Evolutionary conservation across 2,329 filamentous ascomycete species (phyloP).

Genomic region (Paraconiothyrium brasiliense): DNA sequence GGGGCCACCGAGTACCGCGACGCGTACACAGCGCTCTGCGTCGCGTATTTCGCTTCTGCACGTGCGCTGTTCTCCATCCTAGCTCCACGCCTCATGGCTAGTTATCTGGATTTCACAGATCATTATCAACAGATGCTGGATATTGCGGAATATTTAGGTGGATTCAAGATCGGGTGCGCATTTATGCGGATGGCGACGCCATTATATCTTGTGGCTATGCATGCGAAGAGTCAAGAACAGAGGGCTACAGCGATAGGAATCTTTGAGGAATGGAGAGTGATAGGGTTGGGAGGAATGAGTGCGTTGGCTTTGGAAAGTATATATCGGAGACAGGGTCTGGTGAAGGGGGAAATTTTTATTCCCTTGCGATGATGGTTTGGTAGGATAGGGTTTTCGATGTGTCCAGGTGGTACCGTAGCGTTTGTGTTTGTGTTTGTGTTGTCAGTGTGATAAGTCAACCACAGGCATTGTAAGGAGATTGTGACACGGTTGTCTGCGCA

Average conservation of each 20-base stretch:
- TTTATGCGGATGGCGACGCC: constrained; percentile 45
- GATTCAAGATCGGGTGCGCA: constrained; percentile 34
- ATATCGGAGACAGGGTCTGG: constrained; percentile 3
- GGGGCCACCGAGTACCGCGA: constrained; percentile 27
- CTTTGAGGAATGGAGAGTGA: constrained; percentile 35
- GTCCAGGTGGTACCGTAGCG: neutral
- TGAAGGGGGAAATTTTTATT: neutral
- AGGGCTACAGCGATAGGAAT: constrained; percentile 22
- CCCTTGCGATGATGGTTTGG: neutral
- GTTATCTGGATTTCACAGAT: constrained; percentile 23
- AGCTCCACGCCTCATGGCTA: constrained; percentile 18
- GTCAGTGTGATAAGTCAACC: neutral
- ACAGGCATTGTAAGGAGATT: no score
- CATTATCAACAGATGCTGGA: constrained; percentile 32
- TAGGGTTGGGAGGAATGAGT: constrained; percentile 41
- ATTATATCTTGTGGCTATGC: constrained; percentile 39
- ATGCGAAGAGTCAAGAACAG: constrained; percentile 29
- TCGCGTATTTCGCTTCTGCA: constrained; percentile 35
- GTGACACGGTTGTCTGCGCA: constrained; percentile 3
- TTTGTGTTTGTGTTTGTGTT: neutral
- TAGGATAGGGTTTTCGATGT: neutral
- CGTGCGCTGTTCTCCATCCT: constrained; percentile 30
- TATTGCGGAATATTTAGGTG: constrained; percentile 31
- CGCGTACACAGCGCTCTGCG: constrained; percentile 35
- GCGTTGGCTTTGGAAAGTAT: constrained; percentile 35